Conservation (phyloP, 176 grass and related monocot species). For the Musa acuminata region DNA sequence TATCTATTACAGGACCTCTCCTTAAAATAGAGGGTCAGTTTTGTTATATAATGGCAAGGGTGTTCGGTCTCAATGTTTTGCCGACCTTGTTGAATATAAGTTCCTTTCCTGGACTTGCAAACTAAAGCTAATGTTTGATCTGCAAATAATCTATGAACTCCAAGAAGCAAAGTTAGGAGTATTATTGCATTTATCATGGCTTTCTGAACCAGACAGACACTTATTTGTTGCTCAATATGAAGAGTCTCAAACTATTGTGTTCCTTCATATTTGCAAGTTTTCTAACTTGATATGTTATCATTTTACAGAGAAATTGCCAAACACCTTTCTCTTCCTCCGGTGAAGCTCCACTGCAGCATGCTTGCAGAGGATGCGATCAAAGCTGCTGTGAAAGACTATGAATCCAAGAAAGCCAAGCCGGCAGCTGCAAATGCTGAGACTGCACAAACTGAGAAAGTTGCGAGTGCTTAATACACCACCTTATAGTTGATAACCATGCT, state of each 20-base stretch:
- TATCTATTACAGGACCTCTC: no score
- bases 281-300: neutral
- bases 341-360: slow-evolving; percentile 98
- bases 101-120: no score
- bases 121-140: no score
- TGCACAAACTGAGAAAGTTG: neutral
- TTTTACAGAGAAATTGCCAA: slow-evolving; percentile 79
- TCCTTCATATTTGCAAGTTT: neutral
- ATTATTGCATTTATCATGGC: no score
- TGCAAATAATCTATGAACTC: no score
- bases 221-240: neutral
- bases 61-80: no score
- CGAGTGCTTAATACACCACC: neutral
- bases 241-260: neutral
- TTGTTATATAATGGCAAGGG: no score
- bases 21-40: no score
- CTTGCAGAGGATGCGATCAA: slow-evolving; percentile 99
- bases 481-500: neutral
- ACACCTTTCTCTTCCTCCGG: slow-evolving; percentile 90
- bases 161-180: no score
- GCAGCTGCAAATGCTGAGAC: slow-evolving; percentile 3
- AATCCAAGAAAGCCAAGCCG: slow-evolving; percentile 55
- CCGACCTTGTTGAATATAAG: no score
- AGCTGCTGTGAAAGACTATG: slow-evolving; percentile 83
- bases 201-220: no score